phyloP scores from a whole-genome alignment of 306 rosid species.

The Rubus parviflorus region DNA sequence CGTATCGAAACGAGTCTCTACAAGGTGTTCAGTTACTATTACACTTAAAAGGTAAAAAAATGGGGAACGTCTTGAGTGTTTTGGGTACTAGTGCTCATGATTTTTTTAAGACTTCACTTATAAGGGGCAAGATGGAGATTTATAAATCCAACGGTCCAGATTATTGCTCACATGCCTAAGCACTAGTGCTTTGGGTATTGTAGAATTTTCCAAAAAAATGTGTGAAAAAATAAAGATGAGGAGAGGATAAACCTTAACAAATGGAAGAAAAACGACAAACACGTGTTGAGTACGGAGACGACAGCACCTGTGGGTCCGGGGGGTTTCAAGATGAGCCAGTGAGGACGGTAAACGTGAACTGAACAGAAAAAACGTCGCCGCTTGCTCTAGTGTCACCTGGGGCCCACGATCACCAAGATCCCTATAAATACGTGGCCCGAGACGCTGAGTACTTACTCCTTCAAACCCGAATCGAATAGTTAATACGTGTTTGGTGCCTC shows the following conservation, averaged over 20 bases:
- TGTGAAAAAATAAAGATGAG: too few relatives aligned
- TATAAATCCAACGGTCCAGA: too few relatives aligned
- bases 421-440: slow-evolving; percentile 51
- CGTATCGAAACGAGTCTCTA: too few relatives aligned
- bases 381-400: not conserved
- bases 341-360: not conserved
- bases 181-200: too few relatives aligned
- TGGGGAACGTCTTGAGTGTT: too few relatives aligned
- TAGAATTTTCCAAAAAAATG: too few relatives aligned
- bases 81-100: too few relatives aligned
- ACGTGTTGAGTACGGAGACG: slow-evolving; percentile 36
- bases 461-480: not conserved
- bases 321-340: not conserved
- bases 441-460: slow-evolving; percentile 25
- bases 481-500: not conserved
- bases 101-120: too few relatives aligned
- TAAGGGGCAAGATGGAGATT: too few relatives aligned
- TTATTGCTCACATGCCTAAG: too few relatives aligned
- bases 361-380: slow-evolving; percentile 46
- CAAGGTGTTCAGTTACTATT: too few relatives aligned
- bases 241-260: slow-evolving; percentile 39
- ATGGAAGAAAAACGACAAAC: slow-evolving; percentile 10
- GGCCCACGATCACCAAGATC: not conserved
- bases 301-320: slow-evolving; percentile 41
- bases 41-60: too few relatives aligned